phyloP scores from a whole-genome alignment of 495 filamentous ascomycete species.

The Penicillium subrubescens region DNA sequence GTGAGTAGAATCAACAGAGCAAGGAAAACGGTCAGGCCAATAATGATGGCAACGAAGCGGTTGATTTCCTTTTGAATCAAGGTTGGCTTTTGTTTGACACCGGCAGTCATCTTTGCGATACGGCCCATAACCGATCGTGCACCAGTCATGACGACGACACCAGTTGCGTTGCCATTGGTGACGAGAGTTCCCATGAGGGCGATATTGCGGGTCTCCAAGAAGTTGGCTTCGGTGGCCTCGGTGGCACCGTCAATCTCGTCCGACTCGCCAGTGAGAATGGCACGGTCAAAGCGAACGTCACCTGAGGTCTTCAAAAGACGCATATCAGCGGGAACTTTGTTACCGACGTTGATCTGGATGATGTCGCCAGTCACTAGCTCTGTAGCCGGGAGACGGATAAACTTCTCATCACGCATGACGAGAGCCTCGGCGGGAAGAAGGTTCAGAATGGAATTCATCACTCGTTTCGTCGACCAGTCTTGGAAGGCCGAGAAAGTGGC shows the following conservation, averaged over 20 bases:
- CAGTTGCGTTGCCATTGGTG: conserved; percentile 64
- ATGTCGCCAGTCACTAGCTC: conserved; percentile 73
- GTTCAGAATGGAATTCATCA: conserved; percentile 66
- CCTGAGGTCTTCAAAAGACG: conserved; percentile 64
- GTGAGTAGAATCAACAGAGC: conserved; percentile 56
- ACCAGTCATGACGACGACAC: conserved; percentile 64
- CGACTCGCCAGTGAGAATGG: conserved; percentile 72
- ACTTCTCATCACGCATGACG: conserved; percentile 59
- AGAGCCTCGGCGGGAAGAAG: conserved; percentile 69
- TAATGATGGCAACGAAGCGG: conserved; percentile 67
- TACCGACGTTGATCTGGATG: conserved; percentile 64
- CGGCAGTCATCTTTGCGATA: conserved; percentile 67
- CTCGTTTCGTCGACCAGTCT: conserved; percentile 64
- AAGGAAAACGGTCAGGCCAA: conserved; percentile 54
- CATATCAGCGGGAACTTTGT: conserved; percentile 73
- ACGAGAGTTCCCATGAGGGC: conserved; percentile 74
- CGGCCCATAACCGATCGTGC: conserved; percentile 65
- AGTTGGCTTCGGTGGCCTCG: conserved; percentile 66
- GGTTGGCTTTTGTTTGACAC: conserved; percentile 64
- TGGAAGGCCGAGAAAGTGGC: conserved; percentile 71
- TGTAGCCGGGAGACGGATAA: conserved; percentile 48
- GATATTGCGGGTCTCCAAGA: conserved; percentile 72
- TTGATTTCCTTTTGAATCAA: conserved; percentile 69
- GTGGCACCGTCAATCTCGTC: conserved; percentile 60
- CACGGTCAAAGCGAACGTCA: conserved; percentile 71